Conservation (phyloP, 352 stramenopile genomes). For the Pythium sukuiense region DNA sequence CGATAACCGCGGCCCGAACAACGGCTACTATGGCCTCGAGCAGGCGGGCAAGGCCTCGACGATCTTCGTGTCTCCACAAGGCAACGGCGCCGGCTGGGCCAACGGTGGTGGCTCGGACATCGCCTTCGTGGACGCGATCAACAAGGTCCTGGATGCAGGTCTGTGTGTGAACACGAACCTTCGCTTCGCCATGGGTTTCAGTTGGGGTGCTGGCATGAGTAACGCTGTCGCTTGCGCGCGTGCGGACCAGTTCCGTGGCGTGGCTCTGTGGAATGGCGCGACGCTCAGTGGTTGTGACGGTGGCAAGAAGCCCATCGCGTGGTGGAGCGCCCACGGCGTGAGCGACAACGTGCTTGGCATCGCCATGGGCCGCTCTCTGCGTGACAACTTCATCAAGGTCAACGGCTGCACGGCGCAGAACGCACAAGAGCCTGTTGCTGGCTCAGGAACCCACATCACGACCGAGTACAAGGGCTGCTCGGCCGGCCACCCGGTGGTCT, state of each 20-base stretch:
- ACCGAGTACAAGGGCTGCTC: constrained; percentile 37
- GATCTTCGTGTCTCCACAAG: constrained; percentile 38
- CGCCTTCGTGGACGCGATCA: constrained; percentile 29
- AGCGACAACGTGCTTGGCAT: constrained; percentile 33
- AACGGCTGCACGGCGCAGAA: constrained; percentile 34
- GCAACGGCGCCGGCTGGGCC: constrained; percentile 21
- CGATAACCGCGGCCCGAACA: constrained; percentile 12
- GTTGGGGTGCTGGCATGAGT: constrained; percentile 32
- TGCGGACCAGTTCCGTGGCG: constrained; percentile 29
- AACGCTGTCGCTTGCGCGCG: constrained; percentile 30
- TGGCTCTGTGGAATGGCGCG: constrained; percentile 27
- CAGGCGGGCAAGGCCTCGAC: constrained; percentile 18
- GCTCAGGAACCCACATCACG: constrained; percentile 36
- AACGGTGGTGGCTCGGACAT: constrained; percentile 34
- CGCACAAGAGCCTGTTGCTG: constrained; percentile 20
- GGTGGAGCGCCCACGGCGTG: constrained; percentile 28
- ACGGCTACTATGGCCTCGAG: constrained; percentile 31
- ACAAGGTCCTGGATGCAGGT: constrained; percentile 27
- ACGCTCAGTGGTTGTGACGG: constrained; percentile 29
- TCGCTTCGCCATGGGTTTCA: constrained; percentile 42
- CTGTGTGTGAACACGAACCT: constrained; percentile 35
- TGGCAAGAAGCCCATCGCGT: constrained; percentile 26
- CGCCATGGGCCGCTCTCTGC: constrained; percentile 26
- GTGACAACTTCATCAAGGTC: constrained; percentile 32
- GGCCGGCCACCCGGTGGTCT: constrained; percentile 27